These are phyloP conservation scores for Gypsophila paniculata DNA, from an alignment of 179 eudicot species.

Conservation along the genomic window DNA sequence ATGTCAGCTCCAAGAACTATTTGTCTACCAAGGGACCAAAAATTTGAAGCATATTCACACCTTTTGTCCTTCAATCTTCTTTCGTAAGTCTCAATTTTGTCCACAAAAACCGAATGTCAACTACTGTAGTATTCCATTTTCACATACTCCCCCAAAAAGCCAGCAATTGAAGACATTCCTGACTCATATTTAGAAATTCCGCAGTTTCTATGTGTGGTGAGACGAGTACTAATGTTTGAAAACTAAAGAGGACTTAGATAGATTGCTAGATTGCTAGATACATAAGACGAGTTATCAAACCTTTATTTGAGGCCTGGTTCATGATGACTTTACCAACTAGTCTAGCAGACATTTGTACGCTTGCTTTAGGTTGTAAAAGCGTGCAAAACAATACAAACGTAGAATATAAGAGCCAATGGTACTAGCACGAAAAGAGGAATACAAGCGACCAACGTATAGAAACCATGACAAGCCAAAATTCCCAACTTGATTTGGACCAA, in stretches of 20 bases:
- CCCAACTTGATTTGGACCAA: conserved; percentile 33
- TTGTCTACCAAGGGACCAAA: conserved; percentile 4
- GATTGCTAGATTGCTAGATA: not conserved
- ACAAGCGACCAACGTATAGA: conserved; percentile 31
- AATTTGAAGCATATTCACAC: conserved; percentile 8
- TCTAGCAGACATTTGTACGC: not conserved
- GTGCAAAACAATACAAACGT: conserved; percentile 32
- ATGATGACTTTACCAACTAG: not conserved
- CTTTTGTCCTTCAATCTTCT: conserved; percentile 15
- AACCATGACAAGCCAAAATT: conserved; percentile 22
- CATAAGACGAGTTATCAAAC: not conserved
- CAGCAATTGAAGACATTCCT: not conserved
- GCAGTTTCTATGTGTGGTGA: no score
- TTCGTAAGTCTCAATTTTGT: not conserved
- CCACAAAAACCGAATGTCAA: conserved; percentile 2
- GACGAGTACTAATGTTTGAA: no score
- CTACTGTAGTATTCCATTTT: not conserved
- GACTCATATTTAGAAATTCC: not conserved
- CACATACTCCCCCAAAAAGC: not conserved
- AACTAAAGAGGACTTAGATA: no score
- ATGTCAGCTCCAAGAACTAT: conserved; percentile 10
- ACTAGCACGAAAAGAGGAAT: conserved; percentile 29
- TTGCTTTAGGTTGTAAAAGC: conserved; percentile 27
- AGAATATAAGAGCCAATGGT: conserved; percentile 28
- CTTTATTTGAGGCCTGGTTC: not conserved